Evolutionary conservation across 768 basidiomycete species (phyloP), one percentile per base, ranked within the genome.

Genomic region (Suillus hirtellus): DNA sequence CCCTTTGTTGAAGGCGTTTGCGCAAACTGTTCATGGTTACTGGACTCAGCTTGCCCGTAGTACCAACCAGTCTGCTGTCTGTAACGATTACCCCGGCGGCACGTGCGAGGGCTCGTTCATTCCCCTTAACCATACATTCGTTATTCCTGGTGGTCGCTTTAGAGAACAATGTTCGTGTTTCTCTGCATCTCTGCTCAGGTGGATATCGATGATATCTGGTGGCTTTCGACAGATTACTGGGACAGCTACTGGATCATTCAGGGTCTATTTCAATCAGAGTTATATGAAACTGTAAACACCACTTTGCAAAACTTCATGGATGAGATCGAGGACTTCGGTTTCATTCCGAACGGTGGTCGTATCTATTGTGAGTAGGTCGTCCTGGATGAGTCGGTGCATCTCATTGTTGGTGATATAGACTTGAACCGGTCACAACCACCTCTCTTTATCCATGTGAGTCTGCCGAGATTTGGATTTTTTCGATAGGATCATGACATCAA

Each of bases 251-350:
- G 93, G 92, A 94, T 95, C 65, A 76, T 90, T 10, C 87, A 94
- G 68, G 96, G 96, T 44, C 80, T 97, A n/a, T 77, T 98, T 37
- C 79, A 89, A 71, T 93, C 92, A 2, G 84, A 90, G 66, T 81
- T 97, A 14, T 89, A 85, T 68, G 80, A 80, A 60, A 81, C 92
- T 60, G 90, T 84, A 63, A 91, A 92, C 66, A 86, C 80, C 12
- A 92, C 94, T 0, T 78, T 97, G 40, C 86, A 92, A 66, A 96
- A 97, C 77, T 97, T 98, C 71, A 95, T 97, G 94, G 95, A 98
- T 70, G 89, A 96, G 72, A 79, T 98, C 53, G 86, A 90, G 46
- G 71, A 73, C 27, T 86, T 92, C 69, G 96, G 95, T 0, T 98
- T 97, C 78, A 89, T 98, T 65, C 96, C 96, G 1, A 98, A 97